phyloP scores from a whole-genome alignment of 2,329 filamentous ascomycete genomes.

The Leptographium flavum region DNA sequence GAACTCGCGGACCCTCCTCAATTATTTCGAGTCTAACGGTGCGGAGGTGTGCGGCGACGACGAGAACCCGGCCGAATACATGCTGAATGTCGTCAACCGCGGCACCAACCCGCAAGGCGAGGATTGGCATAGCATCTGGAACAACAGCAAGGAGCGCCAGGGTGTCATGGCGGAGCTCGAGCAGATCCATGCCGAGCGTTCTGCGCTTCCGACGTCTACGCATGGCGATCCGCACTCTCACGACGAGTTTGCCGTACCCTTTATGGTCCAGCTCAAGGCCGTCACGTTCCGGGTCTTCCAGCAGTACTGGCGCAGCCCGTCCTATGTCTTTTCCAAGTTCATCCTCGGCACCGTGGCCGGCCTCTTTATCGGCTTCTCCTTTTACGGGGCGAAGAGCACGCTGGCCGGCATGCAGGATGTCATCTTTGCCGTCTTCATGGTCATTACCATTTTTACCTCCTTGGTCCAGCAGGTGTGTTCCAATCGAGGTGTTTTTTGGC shows the following conservation, averaged over 20 bases:
- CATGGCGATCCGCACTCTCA: conserved; percentile 35
- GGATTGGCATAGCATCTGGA: conserved; percentile 52
- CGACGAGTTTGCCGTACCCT: conserved; percentile 69
- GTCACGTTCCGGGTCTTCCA: conserved; percentile 66
- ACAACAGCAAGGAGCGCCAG: conserved; percentile 38
- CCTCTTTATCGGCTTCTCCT: conserved; percentile 72
- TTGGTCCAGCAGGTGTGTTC: conserved; percentile 61
- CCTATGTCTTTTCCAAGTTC: conserved; percentile 76
- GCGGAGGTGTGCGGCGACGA: conserved; percentile 47
- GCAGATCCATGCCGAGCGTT: conserved; percentile 27
- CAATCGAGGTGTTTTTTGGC: too few relatives aligned
- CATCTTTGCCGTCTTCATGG: conserved; percentile 73
- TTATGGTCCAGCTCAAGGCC: conserved; percentile 49
- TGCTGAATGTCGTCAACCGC: conserved; percentile 51
- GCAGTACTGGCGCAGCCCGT: conserved; percentile 82
- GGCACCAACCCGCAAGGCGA: conserved; percentile 39
- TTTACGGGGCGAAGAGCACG: conserved; percentile 55
- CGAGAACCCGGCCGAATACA: conserved; percentile 75
- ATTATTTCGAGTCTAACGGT: conserved; percentile 65
- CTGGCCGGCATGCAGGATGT: conserved; percentile 71
- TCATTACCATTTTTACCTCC: conserved; percentile 67
- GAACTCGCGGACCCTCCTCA: conserved; percentile 51
- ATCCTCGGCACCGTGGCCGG: conserved; percentile 48
- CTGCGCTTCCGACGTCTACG: conserved; percentile 16
- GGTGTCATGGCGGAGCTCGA: conserved; percentile 43